Percentiles rank a stretch among this genome's conserved stretches.
phyloP scores from a whole-genome alignment of 345 rosid species.

The Ricinus communis region DNA sequence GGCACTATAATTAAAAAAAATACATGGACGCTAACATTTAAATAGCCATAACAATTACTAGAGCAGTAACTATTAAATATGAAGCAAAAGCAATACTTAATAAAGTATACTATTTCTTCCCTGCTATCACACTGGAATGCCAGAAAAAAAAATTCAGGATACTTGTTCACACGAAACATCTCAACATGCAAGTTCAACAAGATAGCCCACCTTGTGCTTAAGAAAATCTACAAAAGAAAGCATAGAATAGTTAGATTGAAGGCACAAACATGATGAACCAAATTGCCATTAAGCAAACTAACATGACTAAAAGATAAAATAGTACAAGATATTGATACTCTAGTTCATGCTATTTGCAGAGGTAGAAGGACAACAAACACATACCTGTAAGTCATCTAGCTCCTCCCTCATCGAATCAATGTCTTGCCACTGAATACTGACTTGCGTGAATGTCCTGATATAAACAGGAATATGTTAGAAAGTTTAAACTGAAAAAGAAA shows the following conservation, averaged over 20 bases:
- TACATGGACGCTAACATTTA: too few species aligned
- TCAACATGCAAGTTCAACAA: constrained; percentile 91
- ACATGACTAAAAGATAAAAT: not conserved
- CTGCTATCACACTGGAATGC: not conserved
- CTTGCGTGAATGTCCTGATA: constrained; percentile 97
- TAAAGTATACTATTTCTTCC: constrained; percentile 4
- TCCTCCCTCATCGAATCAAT: constrained; percentile 98
- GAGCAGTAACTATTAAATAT: not conserved
- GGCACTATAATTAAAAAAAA: not conserved
- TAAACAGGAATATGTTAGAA: constrained; percentile 9
- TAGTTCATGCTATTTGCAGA: not conserved
- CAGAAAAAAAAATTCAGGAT: constrained; percentile 48
- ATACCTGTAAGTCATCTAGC: constrained; percentile 92
- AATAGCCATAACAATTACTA: too few species aligned
- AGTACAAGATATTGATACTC: not conserved
- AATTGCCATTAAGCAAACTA: constrained; percentile 7
- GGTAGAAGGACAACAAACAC: not conserved
- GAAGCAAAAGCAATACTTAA: not conserved
- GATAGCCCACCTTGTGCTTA: constrained; percentile 99
- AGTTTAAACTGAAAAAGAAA: too few species aligned
- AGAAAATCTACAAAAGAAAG: constrained; percentile 67
- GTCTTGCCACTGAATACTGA: constrained; percentile 98
- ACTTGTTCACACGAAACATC: constrained; percentile 99
- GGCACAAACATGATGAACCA: not conserved
- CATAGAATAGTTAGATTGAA: not conserved